Conservation (phyloP, 2,329 filamentous ascomycete species). For the Monosporascus sp. region DNA sequence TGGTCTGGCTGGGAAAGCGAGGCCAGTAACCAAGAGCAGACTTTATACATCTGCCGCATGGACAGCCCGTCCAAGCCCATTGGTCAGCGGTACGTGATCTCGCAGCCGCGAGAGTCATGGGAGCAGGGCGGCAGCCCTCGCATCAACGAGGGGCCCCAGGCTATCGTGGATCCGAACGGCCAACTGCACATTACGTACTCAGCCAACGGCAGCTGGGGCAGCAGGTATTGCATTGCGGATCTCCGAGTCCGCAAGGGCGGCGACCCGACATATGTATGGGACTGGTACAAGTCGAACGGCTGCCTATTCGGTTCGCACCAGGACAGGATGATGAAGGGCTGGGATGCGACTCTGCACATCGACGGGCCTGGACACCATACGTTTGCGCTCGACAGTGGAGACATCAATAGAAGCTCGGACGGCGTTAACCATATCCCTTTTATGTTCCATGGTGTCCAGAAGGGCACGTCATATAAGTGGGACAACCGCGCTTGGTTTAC, state of each 20-base stretch:
- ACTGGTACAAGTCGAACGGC: conserved; percentile 23
- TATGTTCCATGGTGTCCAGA: conserved; percentile 15
- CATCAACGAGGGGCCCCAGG: conserved; percentile 20
- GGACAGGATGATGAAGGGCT: conserved; percentile 18
- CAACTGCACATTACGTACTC: conserved; percentile 22
- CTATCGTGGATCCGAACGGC: conserved; percentile 17
- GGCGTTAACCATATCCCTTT: conserved; percentile 11
- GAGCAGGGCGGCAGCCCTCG: conserved; percentile 12
- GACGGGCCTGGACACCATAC: conserved; percentile 21
- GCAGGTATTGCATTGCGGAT: conserved; percentile 19
- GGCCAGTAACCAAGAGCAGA: conserved; percentile 10
- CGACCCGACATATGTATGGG: conserved; percentile 19
- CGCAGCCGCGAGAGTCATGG: conserved; percentile 19
- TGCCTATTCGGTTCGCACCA: conserved; percentile 19
- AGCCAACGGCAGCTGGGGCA: conserved; percentile 20
- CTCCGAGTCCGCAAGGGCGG: conserved; percentile 17
- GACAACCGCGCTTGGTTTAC: conserved; percentile 13
- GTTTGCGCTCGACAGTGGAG: conserved; percentile 14
- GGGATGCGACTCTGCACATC: conserved; percentile 15
- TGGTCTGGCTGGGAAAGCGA: conserved; percentile 18
- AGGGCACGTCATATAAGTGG: conserved; percentile 15
- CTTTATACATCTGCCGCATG: conserved; percentile 20
- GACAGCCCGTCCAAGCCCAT: conserved; percentile 10
- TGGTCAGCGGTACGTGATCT: conserved; percentile 16
- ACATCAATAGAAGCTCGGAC: conserved; percentile 8